Evolutionary conservation across 768 basidiomycete species (phyloP).

Genomic region (Sporobolomyces roseus): DNA sequence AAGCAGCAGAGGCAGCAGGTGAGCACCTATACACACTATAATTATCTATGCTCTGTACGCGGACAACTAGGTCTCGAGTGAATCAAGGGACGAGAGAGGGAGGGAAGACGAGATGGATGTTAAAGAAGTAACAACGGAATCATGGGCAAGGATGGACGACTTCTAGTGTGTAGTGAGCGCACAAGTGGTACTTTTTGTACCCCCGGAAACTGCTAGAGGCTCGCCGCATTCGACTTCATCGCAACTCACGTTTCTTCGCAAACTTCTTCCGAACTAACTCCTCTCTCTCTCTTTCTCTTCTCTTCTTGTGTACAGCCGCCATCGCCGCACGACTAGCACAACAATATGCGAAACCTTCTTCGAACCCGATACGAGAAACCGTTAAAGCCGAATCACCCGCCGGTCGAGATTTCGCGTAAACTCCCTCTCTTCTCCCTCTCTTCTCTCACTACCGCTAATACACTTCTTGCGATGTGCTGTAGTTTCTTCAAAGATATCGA

Average conservation of each 20-base stretch:
- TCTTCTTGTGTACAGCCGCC: slow-evolving; percentile 84
- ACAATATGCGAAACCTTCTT: slow-evolving; percentile 28
- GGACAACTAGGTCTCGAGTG: too few relatives aligned
- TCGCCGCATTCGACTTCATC: too few relatives aligned
- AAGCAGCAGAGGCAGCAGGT: slow-evolving; percentile 67
- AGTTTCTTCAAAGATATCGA: slow-evolving; percentile 88
- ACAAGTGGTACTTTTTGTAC: too few relatives aligned
- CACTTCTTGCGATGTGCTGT: not conserved
- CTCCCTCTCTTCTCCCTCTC: not conserved
- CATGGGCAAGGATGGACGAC: too few relatives aligned
- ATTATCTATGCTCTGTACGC: not conserved
- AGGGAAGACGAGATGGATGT: too few relatives aligned
- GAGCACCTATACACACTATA: slow-evolving; percentile 48
- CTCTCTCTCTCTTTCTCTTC: slow-evolving; percentile 57
- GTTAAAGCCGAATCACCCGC: slow-evolving; percentile 7
- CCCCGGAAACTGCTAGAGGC: too few relatives aligned
- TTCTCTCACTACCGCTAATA: slow-evolving; percentile 34
- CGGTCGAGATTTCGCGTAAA: slow-evolving; percentile 16
- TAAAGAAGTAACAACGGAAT: too few relatives aligned
- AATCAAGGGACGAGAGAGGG: too few relatives aligned
- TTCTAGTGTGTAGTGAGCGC: too few relatives aligned
- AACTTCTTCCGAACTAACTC: not conserved
- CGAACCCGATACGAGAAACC: not conserved
- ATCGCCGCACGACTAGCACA: slow-evolving; percentile 80
- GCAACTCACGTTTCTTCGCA: not conserved